Conservation (phyloP, 495 filamentous ascomycete species). For the Lasiosphaeria hispida region DNA sequence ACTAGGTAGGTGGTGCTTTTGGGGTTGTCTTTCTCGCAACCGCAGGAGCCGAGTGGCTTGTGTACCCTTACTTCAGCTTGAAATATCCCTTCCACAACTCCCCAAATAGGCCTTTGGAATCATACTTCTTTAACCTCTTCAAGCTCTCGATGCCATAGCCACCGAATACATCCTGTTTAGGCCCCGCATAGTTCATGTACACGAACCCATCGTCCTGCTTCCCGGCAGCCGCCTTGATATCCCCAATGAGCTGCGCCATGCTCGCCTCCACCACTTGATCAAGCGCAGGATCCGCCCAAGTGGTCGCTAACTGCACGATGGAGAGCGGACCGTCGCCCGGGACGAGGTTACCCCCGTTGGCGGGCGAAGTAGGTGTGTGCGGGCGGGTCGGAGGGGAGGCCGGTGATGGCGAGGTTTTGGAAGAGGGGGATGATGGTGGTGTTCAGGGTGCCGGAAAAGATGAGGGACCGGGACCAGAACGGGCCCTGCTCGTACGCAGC, state of each 20-base stretch:
- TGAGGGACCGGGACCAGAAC: constrained; percentile 22
- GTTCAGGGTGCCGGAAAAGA: constrained; percentile 21
- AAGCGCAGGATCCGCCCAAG: constrained; percentile 15
- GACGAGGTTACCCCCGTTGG: constrained; percentile 31
- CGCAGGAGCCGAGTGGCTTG: no score
- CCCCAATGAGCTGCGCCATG: constrained; percentile 29
- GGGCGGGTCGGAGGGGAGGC: constrained; percentile 15
- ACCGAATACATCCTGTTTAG: constrained; percentile 41
- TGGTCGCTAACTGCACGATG: constrained; percentile 20
- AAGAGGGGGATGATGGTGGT: constrained; percentile 22
- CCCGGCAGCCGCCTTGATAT: constrained; percentile 40
- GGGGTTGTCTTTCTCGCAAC: no score
- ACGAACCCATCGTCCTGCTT: constrained; percentile 50
- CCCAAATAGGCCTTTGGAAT: constrained; percentile 42
- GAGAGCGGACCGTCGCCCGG: constrained; percentile 24
- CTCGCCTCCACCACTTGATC: constrained; percentile 30
- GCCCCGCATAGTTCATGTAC: constrained; percentile 53
- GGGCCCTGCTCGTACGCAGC: constrained; percentile 25
- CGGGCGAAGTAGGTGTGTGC: constrained; percentile 26
- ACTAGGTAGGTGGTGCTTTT: no score
- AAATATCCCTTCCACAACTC: constrained; percentile 42
- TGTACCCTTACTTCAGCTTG: constrained; percentile 24
- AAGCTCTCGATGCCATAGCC: constrained; percentile 43
- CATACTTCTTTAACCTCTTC: constrained; percentile 36
- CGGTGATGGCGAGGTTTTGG: constrained; percentile 24